Evolutionary conservation across 164 flowering plant species (phyloP).

Genomic region (Brasenia schreberi): DNA sequence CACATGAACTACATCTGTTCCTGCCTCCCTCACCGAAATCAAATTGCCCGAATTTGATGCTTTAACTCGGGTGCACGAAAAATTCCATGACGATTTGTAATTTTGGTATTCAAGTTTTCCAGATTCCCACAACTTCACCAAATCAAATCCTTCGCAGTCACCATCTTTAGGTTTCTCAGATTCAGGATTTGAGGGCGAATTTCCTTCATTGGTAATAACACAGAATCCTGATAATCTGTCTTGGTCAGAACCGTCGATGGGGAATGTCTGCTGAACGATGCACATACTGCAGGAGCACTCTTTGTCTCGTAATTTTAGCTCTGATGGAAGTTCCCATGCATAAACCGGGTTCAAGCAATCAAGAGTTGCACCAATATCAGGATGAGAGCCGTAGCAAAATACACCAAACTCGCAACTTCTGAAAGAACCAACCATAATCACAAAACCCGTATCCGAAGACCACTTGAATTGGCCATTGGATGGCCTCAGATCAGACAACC

Average conservation of each 20-base stretch:
- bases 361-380: conserved; percentile 11
- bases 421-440: conserved; percentile 66
- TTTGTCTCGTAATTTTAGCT: conserved; percentile 25
- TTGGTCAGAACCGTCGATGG: conserved; percentile 41
- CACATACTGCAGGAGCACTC: conserved; percentile 51
- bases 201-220: conserved; percentile 23
- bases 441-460: conserved; percentile 47
- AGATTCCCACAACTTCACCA: conserved; percentile 52
- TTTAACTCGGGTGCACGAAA: conserved; percentile 9
- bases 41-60: conserved; percentile 1
- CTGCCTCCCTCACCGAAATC: conserved; percentile 13
- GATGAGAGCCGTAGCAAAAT: conserved; percentile 65
- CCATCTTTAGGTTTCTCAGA: conserved; percentile 3
- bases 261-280: conserved; percentile 32
- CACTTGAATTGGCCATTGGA: conserved; percentile 15
- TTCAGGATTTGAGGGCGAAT: conserved; percentile 11
- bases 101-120: conserved; percentile 66
- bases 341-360: conserved; percentile 21
- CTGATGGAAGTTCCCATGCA: conserved; percentile 77
- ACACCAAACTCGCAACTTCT: conserved; percentile 49
- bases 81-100: conserved; percentile 44
- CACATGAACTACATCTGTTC: conserved; percentile 25
- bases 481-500: conserved; percentile 51
- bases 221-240: conserved; percentile 55
- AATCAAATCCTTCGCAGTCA: conserved; percentile 43